Percentiles rank a stretch among this genome's conserved stretches.
Conservation (phyloP, 2,329 filamentous ascomycete species). For the Arthroderma uncinatum region DNA sequence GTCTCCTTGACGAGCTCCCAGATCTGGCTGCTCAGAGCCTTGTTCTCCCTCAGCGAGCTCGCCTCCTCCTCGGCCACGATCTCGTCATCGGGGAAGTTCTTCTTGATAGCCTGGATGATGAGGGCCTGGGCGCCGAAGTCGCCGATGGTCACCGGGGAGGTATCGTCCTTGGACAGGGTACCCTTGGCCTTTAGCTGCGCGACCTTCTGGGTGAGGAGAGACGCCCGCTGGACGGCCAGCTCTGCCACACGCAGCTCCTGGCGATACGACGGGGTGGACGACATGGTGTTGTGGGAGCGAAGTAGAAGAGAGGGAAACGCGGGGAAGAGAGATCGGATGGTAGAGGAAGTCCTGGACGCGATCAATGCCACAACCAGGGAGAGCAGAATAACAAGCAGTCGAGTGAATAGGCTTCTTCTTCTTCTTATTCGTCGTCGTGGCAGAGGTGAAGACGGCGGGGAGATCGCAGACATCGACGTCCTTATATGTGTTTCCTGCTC, state of each 20-base stretch:
- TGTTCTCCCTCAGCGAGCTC: constrained; percentile 61
- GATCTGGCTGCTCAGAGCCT: constrained; percentile 59
- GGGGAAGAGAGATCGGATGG: constrained; percentile 23
- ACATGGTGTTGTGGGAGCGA: constrained; percentile 24
- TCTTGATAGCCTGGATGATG: constrained; percentile 79
- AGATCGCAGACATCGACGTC: not conserved
- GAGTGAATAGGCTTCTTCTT: not conserved
- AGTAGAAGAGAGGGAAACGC: constrained; percentile 15
- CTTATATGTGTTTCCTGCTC: not conserved
- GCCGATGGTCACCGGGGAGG: constrained; percentile 91
- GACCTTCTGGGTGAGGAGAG: constrained; percentile 63
- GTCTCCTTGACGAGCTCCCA: constrained; percentile 72
- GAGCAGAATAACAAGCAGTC: constrained; percentile 12
- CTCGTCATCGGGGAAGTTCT: constrained; percentile 81
- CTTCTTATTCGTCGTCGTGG: not conserved
- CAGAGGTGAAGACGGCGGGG: not conserved
- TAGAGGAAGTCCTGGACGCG: constrained; percentile 27
- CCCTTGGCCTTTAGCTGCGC: constrained; percentile 87
- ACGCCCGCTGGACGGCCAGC: constrained; percentile 76
- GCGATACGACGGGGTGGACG: constrained; percentile 42
- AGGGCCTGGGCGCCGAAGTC: constrained; percentile 96
- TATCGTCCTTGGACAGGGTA: constrained; percentile 87
- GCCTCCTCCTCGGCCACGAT: constrained; percentile 96
- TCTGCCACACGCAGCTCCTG: constrained; percentile 74
- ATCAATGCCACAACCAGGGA: constrained; percentile 31